Base-by-base conservation (phyloP, 2,329 filamentous ascomycete genomes). In the Juglanconis sp. region DNA sequence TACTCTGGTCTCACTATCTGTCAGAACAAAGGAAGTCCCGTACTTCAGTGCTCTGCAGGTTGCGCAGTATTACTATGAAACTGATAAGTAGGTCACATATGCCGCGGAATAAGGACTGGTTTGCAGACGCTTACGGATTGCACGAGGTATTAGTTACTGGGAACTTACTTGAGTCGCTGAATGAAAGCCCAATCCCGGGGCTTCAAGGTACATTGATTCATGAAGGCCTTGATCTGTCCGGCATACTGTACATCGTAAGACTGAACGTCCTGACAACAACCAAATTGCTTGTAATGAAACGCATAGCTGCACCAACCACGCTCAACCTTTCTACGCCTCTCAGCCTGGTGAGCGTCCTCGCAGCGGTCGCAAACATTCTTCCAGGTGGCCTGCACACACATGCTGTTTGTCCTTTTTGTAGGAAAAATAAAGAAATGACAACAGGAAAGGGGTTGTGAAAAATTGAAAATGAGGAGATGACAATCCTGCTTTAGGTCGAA, bases 331-430 rank as follows among this genome's bases (percentile, higher is more conserved):
- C 54, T 48, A 5, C 47, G 48, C 34, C 24, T 30, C 35, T 50
- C 47, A 13, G 24, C 30, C 35, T 38, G 46, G 54, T 50, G 34
- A 5, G 11, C 9, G 24, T 50, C 31, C 35, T 57, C 54, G 54
- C 54, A 57, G 35, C 17, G 11, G 30, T 24, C 15, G 11, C 54
- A 57, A 9, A 57, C 46, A n/a, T 57, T 57, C 36, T 57, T 50
- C 54, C 54, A 57, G 10, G 54, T 57, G 35, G 44, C 30, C 32
- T 50, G 47, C 47, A 42, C 34, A 17, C 54, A 57, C 54, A 57
- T 57, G 13, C 17, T 49, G 32, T 17, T 15, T 36, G 24, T 40
- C 34, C 24, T 11, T 30, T 34, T 47, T 9, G 7, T 46, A n/a
- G 10, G 17, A 36, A 9, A 38, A n/a, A 38, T 4, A 17, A 44